Evolutionary conservation across 805 yeast species (phyloP), one percentile per base, ranked within the genome.

Genomic region (Candida khao-thaluensis): DNA sequence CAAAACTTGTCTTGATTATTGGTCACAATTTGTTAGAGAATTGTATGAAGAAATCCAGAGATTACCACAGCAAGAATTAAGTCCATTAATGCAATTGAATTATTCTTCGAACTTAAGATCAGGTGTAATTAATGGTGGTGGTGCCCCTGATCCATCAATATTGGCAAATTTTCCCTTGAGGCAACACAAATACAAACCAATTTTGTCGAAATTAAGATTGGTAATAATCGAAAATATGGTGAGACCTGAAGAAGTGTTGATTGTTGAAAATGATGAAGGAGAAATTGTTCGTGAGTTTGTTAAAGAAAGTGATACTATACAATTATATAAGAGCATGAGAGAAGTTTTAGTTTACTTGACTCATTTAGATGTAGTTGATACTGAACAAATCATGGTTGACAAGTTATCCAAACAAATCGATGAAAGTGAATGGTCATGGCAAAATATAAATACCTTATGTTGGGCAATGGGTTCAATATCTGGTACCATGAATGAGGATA

Each of bases 391-490:
- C 55, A 89, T 93, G 97, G 83, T 82, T 41, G 87, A 83, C 43
- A 93, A 93, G 65, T 75, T 93, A 50, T 86, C 93, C 11, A 79
- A 85, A 54, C 99, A 93, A 69, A 81, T 91, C 38, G 98, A 93
- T 63, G 98, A 95, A 30, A 75, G 86, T 40, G 99, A 93, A 68
- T 93, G 99, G 99, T 90, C 97, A 20, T 93, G 99, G 98, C 95
- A 89, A 60, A 91, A 91, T 59, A 84, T 93, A 54, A 93, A 93
- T 63, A 93, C 98, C 2, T 69, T 93, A 49, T 93, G 98, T 71
- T 93, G 99, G 99, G 99, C 99, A 8, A 93, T 93, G 61, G 99
- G 99, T 47, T 91, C 98, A 11, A 93, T 93, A 43, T 88, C 97
- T 2, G 98, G 99, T 58, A 86, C 99, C 1, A 93, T 93, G 99